A percentile compares a stretch with the other conserved stretches of the same genome.
These are phyloP conservation scores for Claviceps monticola DNA, from an alignment of 2,329 filamentous ascomycete species.

Conservation along the genomic window DNA sequence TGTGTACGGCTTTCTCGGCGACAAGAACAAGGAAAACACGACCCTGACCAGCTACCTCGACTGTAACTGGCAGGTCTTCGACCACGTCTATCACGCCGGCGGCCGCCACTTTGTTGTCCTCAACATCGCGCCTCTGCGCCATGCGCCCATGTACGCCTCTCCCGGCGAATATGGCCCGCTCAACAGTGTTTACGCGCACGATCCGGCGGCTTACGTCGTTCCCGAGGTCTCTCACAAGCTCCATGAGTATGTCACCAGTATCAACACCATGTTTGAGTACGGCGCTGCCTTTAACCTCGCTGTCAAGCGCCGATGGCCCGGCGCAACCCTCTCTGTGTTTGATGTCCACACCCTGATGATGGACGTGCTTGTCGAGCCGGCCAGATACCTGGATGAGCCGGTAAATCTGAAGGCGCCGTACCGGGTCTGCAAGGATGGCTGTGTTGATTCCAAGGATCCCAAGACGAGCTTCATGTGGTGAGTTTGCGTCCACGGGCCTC, in stretches of 20 bases:
- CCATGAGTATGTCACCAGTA: conserved; percentile 31
- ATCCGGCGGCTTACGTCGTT: conserved; percentile 31
- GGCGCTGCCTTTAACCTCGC: conserved; percentile 32
- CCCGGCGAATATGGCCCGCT: conserved; percentile 2
- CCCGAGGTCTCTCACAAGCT: conserved; percentile 32
- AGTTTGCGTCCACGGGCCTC: conserved; percentile 17
- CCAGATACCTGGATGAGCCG: conserved; percentile 46
- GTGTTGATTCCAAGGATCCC: conserved; percentile 21
- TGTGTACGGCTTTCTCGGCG: conserved; percentile 48
- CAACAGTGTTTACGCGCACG: conserved; percentile 27
- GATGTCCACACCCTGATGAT: conserved; percentile 51
- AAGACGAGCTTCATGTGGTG: conserved; percentile 52
- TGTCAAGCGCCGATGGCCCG: conserved; percentile 35
- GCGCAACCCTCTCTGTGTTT: conserved; percentile 49
- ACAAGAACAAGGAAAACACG: conserved; percentile 43
- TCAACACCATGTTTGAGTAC: conserved; percentile 36
- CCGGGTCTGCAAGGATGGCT: conserved; percentile 32
- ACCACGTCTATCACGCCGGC: conserved; percentile 49
- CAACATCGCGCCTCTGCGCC: conserved; percentile 53
- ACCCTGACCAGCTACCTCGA: conserved; percentile 51
- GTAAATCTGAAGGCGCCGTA: conserved; percentile 47
- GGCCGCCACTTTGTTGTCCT: conserved; percentile 59
- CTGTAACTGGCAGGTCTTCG: conserved; percentile 52
- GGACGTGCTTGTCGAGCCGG: conserved; percentile 50
- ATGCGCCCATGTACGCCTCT: conserved; percentile 49